Conservation (phyloP, 495 filamentous ascomycete genomes). For the Talaromyces liani region DNA sequence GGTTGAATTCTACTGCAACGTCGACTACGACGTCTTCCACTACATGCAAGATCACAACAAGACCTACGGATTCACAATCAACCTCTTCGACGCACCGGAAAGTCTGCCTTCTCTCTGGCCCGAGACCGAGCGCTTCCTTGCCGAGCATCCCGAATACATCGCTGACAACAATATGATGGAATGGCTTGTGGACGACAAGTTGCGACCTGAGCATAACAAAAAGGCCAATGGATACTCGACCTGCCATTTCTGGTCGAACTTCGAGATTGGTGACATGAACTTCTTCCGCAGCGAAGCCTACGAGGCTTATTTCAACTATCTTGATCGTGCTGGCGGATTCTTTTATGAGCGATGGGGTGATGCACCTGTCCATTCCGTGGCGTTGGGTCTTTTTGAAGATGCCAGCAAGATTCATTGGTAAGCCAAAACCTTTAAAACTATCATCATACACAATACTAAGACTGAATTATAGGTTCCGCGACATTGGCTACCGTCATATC, state of each 20-base stretch:
- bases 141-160: conserved; percentile 74
- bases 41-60: conserved; percentile 98
- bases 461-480: conserved; percentile 71
- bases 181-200: conserved; percentile 75
- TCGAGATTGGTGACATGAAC: conserved; percentile 91
- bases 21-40: conserved; percentile 98
- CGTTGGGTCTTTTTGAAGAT: conserved; percentile 90
- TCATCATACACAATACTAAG: conserved; percentile 5
- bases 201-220: conserved; percentile 70
- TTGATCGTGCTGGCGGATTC: conserved; percentile 85
- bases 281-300: conserved; percentile 93
- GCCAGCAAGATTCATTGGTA: conserved; percentile 90
- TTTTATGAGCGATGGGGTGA: conserved; percentile 94
- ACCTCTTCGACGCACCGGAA: conserved; percentile 84
- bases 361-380: conserved; percentile 89
- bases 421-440: conserved; percentile 20
- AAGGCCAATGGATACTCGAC: conserved; percentile 90
- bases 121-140: conserved; percentile 81
- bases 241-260: conserved; percentile 99
- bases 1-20: conserved; percentile 97
- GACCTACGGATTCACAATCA: conserved; percentile 98
- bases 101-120: conserved; percentile 91
- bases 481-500: conserved; percentile 98
- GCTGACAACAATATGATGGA: conserved; percentile 75
- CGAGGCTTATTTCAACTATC: conserved; percentile 91